Base-by-base conservation (phyloP, 352 stramenopile genomes). In the Globisporangium irregulare region DNA sequence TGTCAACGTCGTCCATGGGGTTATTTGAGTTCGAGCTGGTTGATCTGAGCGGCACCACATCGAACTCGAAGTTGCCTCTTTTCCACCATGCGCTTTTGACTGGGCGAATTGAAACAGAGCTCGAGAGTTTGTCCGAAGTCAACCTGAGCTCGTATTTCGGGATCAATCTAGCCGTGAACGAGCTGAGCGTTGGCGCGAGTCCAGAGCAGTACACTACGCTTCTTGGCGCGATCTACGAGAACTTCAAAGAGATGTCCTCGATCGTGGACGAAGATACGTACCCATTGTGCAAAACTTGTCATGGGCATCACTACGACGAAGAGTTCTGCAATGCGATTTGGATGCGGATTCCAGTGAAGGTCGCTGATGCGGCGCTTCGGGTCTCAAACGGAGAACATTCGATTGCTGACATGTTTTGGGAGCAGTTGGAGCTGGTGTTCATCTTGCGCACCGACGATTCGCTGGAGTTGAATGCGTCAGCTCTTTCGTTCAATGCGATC, bases 21-120 rank as follows among this genome's bases (percentile, higher is more conserved):
- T 66, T 93, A 43, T 93, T 96, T 58, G 83, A 94, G 62, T 95
- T 96, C 70, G 89, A 96, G 59, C 59, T 96, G 9, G 81, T 94
- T 56, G 87, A 94, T 73, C 71, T 96, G 34, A 93, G 82, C 54
- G 86, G 87, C 20, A 78, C 75, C 14, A 92, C 87, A 27, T 78
- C 82, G 25, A 77, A 81, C 64, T 82, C 79, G 3, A 56, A 68
- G 18, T 75, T 77, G 0, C 82, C 88, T 14, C 73, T 96, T 27
- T 96, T 96, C 62, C 82, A 94, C 62, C 88, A 94, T 58, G 89
- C 85, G 41, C 70, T 96, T n/a, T 65, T 93, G 14, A 92, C 75
- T 41, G 87, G 88, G 0, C 73, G 81, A 12, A 90, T 96, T 67
- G 87, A 95, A 55, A 89, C 62, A 15, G 73, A 93, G 36, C 83